Conservation (phyloP, 2,329 filamentous ascomycete species). For the Laburnicola sp. region DNA sequence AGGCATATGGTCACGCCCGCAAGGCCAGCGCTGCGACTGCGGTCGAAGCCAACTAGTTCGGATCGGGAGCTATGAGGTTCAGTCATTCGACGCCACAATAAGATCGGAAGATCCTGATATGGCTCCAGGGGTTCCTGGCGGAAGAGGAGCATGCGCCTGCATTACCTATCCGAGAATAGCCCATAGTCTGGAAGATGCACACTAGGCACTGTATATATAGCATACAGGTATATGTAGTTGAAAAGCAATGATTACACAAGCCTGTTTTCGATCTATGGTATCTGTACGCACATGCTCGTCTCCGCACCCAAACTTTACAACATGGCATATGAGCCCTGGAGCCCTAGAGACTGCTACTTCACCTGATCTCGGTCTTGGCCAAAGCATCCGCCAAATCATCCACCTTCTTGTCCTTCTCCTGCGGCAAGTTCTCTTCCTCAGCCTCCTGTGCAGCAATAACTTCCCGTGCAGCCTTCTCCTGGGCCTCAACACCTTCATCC, state of each 20-base stretch:
- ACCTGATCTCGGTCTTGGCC: slow-evolving; percentile 64
- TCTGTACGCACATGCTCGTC: slow-evolving; percentile 4
- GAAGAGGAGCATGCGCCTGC: too few relatives aligned
- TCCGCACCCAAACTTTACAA: neutral
- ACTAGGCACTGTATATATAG: too few relatives aligned
- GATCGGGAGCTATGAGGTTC: neutral
- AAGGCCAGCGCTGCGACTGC: neutral
- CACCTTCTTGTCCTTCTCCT: slow-evolving; percentile 74
- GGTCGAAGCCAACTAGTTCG: neutral
- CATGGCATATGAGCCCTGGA: neutral
- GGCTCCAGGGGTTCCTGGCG: too few relatives aligned
- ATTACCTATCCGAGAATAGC: too few relatives aligned
- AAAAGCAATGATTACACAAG: neutral
- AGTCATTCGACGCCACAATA: neutral
- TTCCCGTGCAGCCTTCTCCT: slow-evolving; percentile 52
- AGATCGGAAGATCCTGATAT: too few relatives aligned
- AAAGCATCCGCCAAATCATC: slow-evolving; percentile 77
- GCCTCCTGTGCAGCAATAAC: slow-evolving; percentile 69
- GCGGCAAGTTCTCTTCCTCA: slow-evolving; percentile 72
- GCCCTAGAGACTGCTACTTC: neutral
- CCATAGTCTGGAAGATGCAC: too few relatives aligned
- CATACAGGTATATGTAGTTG: too few relatives aligned
- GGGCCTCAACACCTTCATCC: slow-evolving; percentile 59
- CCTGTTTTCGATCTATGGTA: slow-evolving; percentile 17
- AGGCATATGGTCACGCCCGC: neutral